Evolutionary conservation across 148 eudicot genomes (phyloP).

Genomic region (Chenopodium quinoa): DNA sequence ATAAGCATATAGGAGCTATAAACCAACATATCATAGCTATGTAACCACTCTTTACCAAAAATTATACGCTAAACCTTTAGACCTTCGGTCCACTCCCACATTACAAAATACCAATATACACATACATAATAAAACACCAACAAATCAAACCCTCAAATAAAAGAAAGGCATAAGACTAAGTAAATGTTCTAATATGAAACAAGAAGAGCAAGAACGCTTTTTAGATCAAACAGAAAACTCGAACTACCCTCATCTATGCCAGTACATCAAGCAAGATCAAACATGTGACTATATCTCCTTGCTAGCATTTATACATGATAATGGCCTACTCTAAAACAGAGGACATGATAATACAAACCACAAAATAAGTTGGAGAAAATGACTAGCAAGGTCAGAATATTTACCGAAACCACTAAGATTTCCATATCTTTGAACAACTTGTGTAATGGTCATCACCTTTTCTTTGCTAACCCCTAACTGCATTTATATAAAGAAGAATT

Average conservation of each 20-base stretch:
- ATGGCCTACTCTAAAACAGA: background rate
- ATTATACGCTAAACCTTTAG: no score
- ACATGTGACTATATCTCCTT: background rate
- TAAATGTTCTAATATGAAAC: background rate
- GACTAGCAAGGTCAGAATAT: conserved; percentile 10
- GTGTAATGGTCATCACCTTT: conserved; percentile 48
- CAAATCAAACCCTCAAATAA: no score
- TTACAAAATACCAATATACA: no score
- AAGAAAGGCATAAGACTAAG: no score
- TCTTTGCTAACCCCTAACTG: conserved; percentile 82
- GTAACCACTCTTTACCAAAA: no score
- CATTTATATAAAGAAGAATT: conserved; percentile 22
- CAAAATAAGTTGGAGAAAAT: background rate
- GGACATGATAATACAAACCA: background rate
- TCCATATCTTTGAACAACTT: conserved; percentile 64
- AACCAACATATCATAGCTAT: no score
- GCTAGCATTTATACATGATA: background rate
- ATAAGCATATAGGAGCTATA: no score
- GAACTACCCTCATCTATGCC: background rate
- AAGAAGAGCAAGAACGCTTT: background rate
- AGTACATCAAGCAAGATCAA: background rate
- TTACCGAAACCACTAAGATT: conserved; percentile 89
- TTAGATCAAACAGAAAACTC: background rate
- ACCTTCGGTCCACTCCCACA: no score
- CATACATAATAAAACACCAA: no score